A percentile compares a stretch with the other conserved stretches of the same genome.
phyloP scores from a whole-genome alignment of 2,329 filamentous ascomycete species.

The Microsporum audouinii region DNA sequence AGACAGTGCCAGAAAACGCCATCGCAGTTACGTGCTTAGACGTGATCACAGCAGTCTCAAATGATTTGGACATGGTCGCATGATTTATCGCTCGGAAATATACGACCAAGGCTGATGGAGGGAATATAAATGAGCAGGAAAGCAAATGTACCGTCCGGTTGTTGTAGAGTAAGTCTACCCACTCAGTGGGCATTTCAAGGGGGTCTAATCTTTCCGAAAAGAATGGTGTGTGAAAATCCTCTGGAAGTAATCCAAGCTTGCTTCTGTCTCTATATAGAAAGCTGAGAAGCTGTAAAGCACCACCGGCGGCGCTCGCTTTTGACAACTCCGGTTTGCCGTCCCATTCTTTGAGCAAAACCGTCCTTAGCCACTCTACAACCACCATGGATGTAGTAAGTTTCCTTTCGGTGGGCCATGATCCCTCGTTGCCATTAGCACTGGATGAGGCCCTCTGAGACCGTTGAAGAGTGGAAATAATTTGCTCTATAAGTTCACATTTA shows the following conservation, averaged over 20 bases:
- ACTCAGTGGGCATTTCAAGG: slow-evolving; percentile 62
- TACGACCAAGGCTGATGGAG: slow-evolving; percentile 56
- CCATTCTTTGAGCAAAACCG: slow-evolving; percentile 69
- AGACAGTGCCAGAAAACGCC: slow-evolving; percentile 30
- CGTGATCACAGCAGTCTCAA: slow-evolving; percentile 51
- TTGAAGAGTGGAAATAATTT: slow-evolving; percentile 24
- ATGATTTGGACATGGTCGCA: slow-evolving; percentile 68
- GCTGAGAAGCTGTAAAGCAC: slow-evolving; percentile 62
- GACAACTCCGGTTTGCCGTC: slow-evolving; percentile 60
- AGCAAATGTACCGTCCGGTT: slow-evolving; percentile 61
- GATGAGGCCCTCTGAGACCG: neutral
- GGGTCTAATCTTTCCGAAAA: slow-evolving; percentile 65
- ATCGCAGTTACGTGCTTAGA: slow-evolving; percentile 37
- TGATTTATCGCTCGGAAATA: slow-evolving; percentile 88
- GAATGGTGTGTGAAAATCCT: slow-evolving; percentile 63
- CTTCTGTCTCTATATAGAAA: slow-evolving; percentile 62
- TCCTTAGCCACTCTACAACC: slow-evolving; percentile 40
- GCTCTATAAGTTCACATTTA: slow-evolving; percentile 25
- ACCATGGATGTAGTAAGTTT: slow-evolving; percentile 23
- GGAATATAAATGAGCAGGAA: slow-evolving; percentile 71
- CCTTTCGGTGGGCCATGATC: slow-evolving; percentile 7
- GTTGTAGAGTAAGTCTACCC: slow-evolving; percentile 51
- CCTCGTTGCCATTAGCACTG: neutral
- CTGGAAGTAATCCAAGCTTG: slow-evolving; percentile 53
- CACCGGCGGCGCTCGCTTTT: slow-evolving; percentile 60